A percentile compares a stretch with the other conserved stretches of the same genome.
Conservation (phyloP, 768 basidiomycete species). For the Kwoniella dejecticola region DNA sequence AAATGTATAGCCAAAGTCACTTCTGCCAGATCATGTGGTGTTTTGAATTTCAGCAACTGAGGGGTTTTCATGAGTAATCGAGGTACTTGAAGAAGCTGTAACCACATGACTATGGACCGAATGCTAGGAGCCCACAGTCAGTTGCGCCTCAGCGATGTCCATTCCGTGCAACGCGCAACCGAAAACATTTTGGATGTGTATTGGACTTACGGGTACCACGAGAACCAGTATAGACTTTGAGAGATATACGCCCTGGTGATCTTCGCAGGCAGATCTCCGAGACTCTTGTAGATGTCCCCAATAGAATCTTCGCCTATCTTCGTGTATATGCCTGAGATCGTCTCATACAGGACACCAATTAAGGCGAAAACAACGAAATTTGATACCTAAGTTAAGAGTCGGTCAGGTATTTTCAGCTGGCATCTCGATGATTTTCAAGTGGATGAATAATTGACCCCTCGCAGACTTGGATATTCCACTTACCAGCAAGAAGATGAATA, state of each 20-base stretch:
- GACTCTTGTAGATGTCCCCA: conserved; percentile 24
- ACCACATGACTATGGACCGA: conserved; percentile 25
- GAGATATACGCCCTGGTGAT: conserved; percentile 48
- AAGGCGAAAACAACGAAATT: conserved; percentile 47
- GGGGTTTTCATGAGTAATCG: conserved; percentile 13
- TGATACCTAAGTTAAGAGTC: conserved; percentile 28
- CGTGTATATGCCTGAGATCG: conserved; percentile 29
- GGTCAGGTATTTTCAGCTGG: not conserved
- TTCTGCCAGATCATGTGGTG: conserved; percentile 25
- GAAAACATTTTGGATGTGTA: no score
- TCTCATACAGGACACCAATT: conserved; percentile 43
- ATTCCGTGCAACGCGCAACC: no score
- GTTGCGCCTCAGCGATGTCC: not conserved
- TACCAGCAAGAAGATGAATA: conserved; percentile 44
- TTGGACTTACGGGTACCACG: conserved; percentile 47
- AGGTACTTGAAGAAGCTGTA: conserved; percentile 38
- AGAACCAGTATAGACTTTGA: conserved; percentile 45
- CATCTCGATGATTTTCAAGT: not conserved
- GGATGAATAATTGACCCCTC: no score
- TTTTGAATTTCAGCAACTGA: conserved; percentile 16
- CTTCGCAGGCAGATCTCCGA: conserved; percentile 40
- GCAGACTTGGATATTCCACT: conserved; percentile 4
- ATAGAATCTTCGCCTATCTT: conserved; percentile 31
- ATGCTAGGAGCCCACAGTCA: not conserved
- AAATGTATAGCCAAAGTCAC: conserved; percentile 31